Percentiles rank a stretch among this genome's conserved stretches.
phyloP scores from a whole-genome alignment of 2,329 filamentous ascomycete genomes.

The Aspergillaceae sp. region DNA sequence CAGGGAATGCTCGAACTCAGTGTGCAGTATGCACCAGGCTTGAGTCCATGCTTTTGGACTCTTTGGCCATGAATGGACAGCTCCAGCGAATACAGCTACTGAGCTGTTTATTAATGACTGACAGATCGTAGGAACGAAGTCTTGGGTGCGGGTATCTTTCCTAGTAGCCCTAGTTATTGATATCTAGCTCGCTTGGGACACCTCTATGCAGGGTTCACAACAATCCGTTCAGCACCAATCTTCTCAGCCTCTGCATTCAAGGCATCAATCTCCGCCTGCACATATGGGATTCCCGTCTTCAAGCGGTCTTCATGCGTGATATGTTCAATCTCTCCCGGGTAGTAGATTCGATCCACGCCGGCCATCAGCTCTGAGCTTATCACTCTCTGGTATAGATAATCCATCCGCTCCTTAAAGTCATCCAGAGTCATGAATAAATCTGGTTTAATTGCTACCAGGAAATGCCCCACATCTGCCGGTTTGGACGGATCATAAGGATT shows the following conservation, averaged over 20 bases:
- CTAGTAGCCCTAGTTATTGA: too few species aligned
- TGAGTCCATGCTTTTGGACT: too few species aligned
- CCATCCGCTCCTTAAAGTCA: conserved; percentile 56
- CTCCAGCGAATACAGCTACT: too few species aligned
- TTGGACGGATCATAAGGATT: conserved; percentile 65
- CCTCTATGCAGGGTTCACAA: not conserved
- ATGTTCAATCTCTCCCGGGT: conserved; percentile 51
- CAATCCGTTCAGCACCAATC: conserved; percentile 25
- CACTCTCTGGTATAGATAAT: conserved; percentile 50
- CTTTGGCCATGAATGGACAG: too few species aligned
- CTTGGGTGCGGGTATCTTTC: too few species aligned
- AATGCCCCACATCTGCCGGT: conserved; percentile 65
- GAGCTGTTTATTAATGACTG: too few species aligned
- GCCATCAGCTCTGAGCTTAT: conserved; percentile 45
- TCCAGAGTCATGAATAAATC: conserved; percentile 64
- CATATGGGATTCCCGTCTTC: conserved; percentile 42
- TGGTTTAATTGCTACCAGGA: conserved; percentile 62
- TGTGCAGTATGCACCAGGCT: too few species aligned
- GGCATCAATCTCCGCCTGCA: conserved; percentile 40
- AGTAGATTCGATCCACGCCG: conserved; percentile 49
- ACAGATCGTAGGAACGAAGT: too few species aligned
- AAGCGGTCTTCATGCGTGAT: conserved; percentile 31
- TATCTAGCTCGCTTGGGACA: too few species aligned
- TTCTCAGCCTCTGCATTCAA: conserved; percentile 43
- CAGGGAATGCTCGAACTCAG: too few species aligned